These are phyloP conservation scores for Dryas octopetala DNA, from an alignment of 306 rosid species.

Conservation along the genomic window DNA sequence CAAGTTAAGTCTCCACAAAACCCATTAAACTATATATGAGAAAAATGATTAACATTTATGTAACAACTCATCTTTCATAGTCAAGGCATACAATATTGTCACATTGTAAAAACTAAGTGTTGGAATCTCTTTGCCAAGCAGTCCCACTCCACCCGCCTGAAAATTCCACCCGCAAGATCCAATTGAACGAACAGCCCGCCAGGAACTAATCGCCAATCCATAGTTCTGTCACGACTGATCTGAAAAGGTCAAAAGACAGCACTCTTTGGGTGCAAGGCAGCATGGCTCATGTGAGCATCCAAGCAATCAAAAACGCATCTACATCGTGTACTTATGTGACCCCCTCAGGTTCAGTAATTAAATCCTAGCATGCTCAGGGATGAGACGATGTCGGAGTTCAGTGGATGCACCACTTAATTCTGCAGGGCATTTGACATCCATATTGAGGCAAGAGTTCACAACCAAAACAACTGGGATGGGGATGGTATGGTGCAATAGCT, in stretches of 20 bases:
- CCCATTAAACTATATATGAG: constrained; percentile 34
- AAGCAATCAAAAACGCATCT: constrained; percentile 47
- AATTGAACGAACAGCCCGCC: constrained; percentile 21
- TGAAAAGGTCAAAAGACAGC: constrained; percentile 21
- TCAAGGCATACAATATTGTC: constrained; percentile 29
- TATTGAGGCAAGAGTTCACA: not conserved
- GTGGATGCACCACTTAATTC: constrained; percentile 75
- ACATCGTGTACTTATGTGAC: constrained; percentile 22
- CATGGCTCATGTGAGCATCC: constrained; percentile 41
- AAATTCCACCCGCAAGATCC: constrained; percentile 23
- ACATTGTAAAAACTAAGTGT: constrained; percentile 30
- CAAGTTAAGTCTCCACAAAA: constrained; percentile 24
- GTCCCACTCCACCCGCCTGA: constrained; percentile 39
- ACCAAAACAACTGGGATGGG: not conserved
- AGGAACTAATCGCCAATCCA: constrained; percentile 28
- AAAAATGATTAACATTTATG: constrained; percentile 26
- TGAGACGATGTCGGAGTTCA: constrained; percentile 81
- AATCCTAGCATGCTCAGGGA: constrained; percentile 73
- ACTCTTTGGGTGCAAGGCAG: constrained; percentile 37
- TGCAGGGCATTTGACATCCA: constrained; percentile 42
- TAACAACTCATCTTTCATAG: constrained; percentile 35
- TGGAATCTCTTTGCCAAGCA: constrained; percentile 39
- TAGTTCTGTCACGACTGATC: constrained; percentile 24
- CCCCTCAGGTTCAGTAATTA: constrained; percentile 16
- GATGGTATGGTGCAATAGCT: not conserved